Base-by-base conservation (phyloP, 2,329 filamentous ascomycete species). In the Akanthomyces lecanii region DNA sequence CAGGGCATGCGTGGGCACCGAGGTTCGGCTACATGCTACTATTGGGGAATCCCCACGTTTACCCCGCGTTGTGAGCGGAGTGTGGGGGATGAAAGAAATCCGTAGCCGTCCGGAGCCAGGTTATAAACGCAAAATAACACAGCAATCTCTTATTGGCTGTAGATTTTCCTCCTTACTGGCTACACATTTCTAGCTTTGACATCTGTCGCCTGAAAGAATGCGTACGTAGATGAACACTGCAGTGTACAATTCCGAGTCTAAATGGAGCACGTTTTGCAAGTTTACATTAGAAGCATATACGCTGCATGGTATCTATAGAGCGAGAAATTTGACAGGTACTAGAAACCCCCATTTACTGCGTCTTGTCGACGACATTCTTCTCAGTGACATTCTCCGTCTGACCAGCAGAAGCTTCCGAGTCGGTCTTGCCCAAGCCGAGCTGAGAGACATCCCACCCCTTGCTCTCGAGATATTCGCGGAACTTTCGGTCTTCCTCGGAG, bases 401-500 rank as follows among this genome's bases (percentile, higher is more conserved):
- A 11, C 44, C 40, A n/a, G 33, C 40, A 10, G 28, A 45, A 5
- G 48, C 48, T 33, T 59, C 55, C 25, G 54, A 54, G 53, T 75
- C 72, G 5, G 52, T 50, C 62, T 71, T 74, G 66, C 71, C 76
- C 1, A 81, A 67, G 0, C 83, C 83, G 16, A 85, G 73, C 71
- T 83, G 80, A 4, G 75, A 67, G 0, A 85, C 89, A 72, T 97
- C 92, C 77, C 89, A 97, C 4, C 92, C 92, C 64, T 94, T 81
- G 30, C 77, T 78, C 70, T 87, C 81, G 14, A 97, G 79, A 71
- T 89, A 97, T 21, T 78, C 83, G 40, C 90, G 84, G 78, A 97
- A 97, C 50, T 83, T 82, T 10, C 79, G 71, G 70, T 97, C 92
- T 74, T 97, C 93, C 18, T 82, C 71, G 0, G 87, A 84, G 66